Percentiles rank a stretch among this genome's conserved stretches.
These are phyloP conservation scores for Vanrija sp. DNA, from an alignment of 1,284 basidiomycete species.

Conservation along the genomic window DNA sequence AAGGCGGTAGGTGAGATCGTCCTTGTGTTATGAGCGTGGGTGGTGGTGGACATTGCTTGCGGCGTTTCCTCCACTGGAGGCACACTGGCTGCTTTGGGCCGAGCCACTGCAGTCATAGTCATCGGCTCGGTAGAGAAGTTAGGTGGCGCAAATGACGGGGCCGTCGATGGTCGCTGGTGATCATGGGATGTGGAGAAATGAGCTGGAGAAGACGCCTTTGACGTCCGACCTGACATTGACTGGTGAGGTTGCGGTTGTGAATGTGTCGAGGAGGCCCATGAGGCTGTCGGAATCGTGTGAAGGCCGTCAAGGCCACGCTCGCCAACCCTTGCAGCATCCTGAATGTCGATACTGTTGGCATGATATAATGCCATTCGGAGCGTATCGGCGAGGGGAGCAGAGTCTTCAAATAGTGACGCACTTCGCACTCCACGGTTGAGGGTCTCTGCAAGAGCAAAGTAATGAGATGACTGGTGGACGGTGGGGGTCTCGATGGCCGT, in stretches of 20 bases:
- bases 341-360: neutral
- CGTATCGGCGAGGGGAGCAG: slow-evolving; percentile 3
- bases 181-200: too few species aligned
- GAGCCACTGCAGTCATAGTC: too few species aligned
- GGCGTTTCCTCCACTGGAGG: too few species aligned
- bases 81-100: too few species aligned
- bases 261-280: neutral
- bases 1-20: neutral
- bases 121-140: too few species aligned
- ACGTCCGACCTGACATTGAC: neutral
- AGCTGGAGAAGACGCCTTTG: too few species aligned
- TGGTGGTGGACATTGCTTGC: too few species aligned
- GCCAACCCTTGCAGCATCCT: slow-evolving; percentile 6
- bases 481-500: neutral
- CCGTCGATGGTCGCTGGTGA: too few species aligned
- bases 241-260: neutral
- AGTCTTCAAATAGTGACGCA: slow-evolving; percentile 4
- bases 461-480: neutral
- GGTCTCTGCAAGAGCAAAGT: slow-evolving; percentile 8
- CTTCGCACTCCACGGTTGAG: slow-evolving; percentile 4
- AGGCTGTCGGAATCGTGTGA: neutral
- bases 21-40: too few species aligned
- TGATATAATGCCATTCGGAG: slow-evolving; percentile 3
- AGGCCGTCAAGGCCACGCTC: slow-evolving; percentile 5
- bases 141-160: too few species aligned